Conservation (phyloP, 352 stramenopile genomes). For the Pythium utonaiense region DNA sequence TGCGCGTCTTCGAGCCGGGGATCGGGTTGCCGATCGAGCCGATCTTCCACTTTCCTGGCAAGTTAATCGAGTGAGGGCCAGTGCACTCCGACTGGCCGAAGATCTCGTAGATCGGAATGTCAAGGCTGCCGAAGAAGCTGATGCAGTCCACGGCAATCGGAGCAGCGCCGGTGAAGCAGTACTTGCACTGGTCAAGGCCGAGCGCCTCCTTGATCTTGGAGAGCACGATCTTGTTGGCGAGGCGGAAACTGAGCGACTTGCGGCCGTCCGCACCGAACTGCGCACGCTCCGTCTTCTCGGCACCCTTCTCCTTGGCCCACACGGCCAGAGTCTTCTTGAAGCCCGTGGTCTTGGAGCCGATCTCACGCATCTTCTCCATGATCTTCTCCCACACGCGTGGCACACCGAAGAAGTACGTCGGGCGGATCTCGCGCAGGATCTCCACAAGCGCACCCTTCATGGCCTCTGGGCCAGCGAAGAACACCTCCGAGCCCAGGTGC, state of each 20-base stretch:
- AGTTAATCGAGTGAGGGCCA: slow-evolving; percentile 77
- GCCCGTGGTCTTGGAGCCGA: slow-evolving; percentile 78
- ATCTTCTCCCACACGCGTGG: slow-evolving; percentile 93
- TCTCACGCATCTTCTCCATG: slow-evolving; percentile 87
- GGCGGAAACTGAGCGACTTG: slow-evolving; percentile 82
- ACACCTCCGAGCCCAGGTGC: slow-evolving; percentile 60
- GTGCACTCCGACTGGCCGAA: slow-evolving; percentile 91
- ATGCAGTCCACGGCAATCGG: slow-evolving; percentile 91
- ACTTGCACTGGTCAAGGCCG: slow-evolving; percentile 87
- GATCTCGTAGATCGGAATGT: slow-evolving; percentile 93
- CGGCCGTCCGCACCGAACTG: slow-evolving; percentile 86
- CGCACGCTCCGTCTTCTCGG: slow-evolving; percentile 64
- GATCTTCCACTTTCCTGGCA: slow-evolving; percentile 87
- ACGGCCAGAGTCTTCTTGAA: slow-evolving; percentile 90
- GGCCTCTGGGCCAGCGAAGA: slow-evolving; percentile 88
- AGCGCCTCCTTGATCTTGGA: slow-evolving; percentile 87
- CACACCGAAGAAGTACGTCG: slow-evolving; percentile 89
- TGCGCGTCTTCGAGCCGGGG: slow-evolving; percentile 54
- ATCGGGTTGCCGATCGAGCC: slow-evolving; percentile 78
- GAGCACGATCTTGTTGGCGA: slow-evolving; percentile 87
- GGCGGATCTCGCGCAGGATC: slow-evolving; percentile 83
- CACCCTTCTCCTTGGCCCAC: slow-evolving; percentile 88
- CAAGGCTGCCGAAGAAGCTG: slow-evolving; percentile 93
- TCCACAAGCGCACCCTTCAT: slow-evolving; percentile 84
- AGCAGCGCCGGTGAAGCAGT: slow-evolving; percentile 78